Base-by-base conservation (phyloP, 1,284 basidiomycete species). In the Austroboletus novae-zelandiae region DNA sequence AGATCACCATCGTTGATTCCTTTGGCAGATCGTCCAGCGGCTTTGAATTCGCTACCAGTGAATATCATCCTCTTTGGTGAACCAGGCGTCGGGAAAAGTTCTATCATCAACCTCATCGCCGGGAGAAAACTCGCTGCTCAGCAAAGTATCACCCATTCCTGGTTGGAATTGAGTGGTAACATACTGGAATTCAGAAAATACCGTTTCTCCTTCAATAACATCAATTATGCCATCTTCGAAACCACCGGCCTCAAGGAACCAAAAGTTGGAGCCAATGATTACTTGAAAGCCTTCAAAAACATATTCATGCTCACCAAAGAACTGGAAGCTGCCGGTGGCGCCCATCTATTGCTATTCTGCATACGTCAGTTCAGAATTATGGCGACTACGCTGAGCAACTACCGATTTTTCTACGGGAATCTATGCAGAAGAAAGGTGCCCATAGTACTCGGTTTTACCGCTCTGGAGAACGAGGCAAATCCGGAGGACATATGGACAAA, bases 161-260 rank as follows among this genome's bases (percentile, higher is more conserved):
- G 68, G 37, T 61, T 66, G 27, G 64, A 61, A 32, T 58, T 63
- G 2, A 49, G 59, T 11, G 62, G 60, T 11, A 67, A 64, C 41
- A 23, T 5, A 23, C 56, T 66, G 65, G 54, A 61, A 35, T 62
- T 55, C n/a, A 65, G 55, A 13, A 43, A 51, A 17, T 54, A 66
- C 17, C 17, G 46, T 14, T 55, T 70, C 50, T 7, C 49, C 15
- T 58, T 70, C 9, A 60, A 57, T 42, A 18, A 11, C 45, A 47
- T 50, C 43, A 35, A 53, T 25, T 65, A 59, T 18, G 2, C 53
- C 11, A 57, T 75, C 42, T 75, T 66, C 18, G 74, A 74, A 30
- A 75, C 74, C 30, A 63, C 69, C 17, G 74, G 75, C n/a, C 67
- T 75, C 10, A 59, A 74, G 42, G 73, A 76, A 43, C 69, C 69